phyloP scores from a whole-genome alignment of 2,329 filamentous ascomycete genomes.

The Parastagonospora nodorum region DNA sequence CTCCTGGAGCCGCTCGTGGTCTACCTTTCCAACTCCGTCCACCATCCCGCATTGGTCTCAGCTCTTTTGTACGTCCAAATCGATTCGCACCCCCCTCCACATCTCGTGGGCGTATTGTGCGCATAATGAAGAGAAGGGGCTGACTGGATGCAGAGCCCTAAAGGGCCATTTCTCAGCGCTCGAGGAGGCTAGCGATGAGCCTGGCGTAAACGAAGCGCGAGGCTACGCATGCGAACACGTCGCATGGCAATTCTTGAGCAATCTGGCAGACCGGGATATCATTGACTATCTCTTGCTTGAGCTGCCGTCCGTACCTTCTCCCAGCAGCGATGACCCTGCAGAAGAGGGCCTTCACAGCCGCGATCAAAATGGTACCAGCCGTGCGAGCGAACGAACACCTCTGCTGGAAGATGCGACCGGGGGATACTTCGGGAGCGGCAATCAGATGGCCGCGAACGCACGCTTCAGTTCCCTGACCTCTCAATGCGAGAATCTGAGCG shows the following conservation, averaged over 20 bases:
- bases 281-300: conserved; percentile 77
- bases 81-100: background rate
- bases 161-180: conserved; percentile 73
- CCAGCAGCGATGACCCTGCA: conserved; percentile 16
- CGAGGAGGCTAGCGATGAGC: conserved; percentile 62
- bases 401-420: conserved; percentile 24
- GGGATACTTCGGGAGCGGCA: conserved; percentile 32
- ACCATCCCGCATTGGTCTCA: conserved; percentile 72
- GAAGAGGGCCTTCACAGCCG: conserved; percentile 6
- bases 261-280: conserved; percentile 72
- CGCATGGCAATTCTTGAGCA: conserved; percentile 76
- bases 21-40: conserved; percentile 66
- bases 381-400: conserved; percentile 29
- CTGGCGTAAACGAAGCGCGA: conserved; percentile 69
- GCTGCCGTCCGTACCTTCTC: conserved; percentile 55
- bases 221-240: conserved; percentile 80
- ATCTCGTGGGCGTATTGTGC: background rate
- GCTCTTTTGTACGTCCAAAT: conserved; percentile 67
- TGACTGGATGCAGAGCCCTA: conserved; percentile 61
- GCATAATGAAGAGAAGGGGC: background rate
- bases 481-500: conserved; percentile 79
- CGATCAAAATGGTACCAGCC: conserved; percentile 13
- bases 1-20: conserved; percentile 66
- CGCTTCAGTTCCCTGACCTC: conserved; percentile 67
- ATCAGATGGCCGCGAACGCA: conserved; percentile 36